phyloP scores from a whole-genome alignment of 163 green algal species.

The Scenedesmus sp. region DNA sequence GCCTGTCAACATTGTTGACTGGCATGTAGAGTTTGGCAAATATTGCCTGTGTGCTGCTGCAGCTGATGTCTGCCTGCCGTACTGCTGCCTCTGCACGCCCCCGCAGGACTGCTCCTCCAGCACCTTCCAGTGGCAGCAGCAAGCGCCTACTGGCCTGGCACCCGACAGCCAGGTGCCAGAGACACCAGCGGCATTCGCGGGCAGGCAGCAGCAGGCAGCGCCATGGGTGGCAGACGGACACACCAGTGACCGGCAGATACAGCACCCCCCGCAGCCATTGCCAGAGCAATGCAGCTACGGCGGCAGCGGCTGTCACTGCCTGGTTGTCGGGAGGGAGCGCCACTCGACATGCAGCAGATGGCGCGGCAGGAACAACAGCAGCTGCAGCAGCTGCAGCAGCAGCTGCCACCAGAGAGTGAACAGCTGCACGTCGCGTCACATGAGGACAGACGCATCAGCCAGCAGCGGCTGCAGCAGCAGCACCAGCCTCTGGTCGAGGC shows the following conservation, averaged over 20 bases:
- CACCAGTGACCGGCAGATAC: not conserved
- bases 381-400: not conserved
- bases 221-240: not conserved
- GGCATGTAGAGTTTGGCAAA: no score
- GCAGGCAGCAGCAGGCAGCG: not conserved
- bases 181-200: not conserved
- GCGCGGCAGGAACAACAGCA: not conserved
- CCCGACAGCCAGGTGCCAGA: not conserved
- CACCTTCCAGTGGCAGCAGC: constrained; percentile 15
- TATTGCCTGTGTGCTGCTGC: not conserved
- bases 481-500: not conserved
- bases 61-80: not conserved
- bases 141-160: not conserved
- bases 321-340: not conserved
- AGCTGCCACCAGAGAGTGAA: not conserved
- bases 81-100: not conserved
- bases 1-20: no score
- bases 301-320: not conserved
- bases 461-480: constrained; percentile 7
- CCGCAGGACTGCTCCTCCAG: constrained; percentile 6
- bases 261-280: not conserved
- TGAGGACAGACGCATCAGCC: not conserved
- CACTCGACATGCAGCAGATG: not conserved
- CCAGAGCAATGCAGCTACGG: not conserved
- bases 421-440: not conserved